Conservation (phyloP, 1,139 yeast species). For the Lodderomyces margitis region DNA sequence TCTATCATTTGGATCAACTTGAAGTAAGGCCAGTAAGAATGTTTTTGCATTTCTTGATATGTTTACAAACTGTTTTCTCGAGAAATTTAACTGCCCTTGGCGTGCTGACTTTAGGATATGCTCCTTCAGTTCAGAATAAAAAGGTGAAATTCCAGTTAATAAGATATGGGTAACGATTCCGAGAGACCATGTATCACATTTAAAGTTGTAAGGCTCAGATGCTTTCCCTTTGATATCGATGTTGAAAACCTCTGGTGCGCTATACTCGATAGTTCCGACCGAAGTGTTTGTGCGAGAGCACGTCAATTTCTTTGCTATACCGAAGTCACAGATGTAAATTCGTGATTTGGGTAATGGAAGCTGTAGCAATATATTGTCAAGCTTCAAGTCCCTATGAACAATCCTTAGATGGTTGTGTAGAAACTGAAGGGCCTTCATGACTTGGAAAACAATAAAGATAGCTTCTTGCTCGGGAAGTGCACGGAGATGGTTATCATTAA, state of each 20-base stretch:
- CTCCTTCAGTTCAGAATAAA: slow-evolving; percentile 42
- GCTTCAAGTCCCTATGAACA: slow-evolving; percentile 28
- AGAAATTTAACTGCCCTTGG: slow-evolving; percentile 40
- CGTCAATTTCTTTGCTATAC: slow-evolving; percentile 48
- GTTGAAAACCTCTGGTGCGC: slow-evolving; percentile 54
- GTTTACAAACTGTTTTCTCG: slow-evolving; percentile 36
- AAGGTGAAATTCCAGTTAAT: slow-evolving; percentile 60
- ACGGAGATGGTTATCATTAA: slow-evolving; percentile 37
- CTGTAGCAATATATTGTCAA: slow-evolving; percentile 56
- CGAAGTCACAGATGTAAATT: slow-evolving; percentile 63
- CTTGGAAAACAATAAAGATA: slow-evolving; percentile 53
- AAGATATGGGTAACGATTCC: slow-evolving; percentile 60
- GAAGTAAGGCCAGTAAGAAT: slow-evolving; percentile 41
- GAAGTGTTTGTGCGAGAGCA: slow-evolving; percentile 47
- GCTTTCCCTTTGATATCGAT: slow-evolving; percentile 11
- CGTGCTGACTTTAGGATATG: slow-evolving; percentile 39
- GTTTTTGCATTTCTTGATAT: slow-evolving; percentile 41
- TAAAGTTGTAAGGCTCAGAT: slow-evolving; percentile 43
- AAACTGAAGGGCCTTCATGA: slow-evolving; percentile 52
- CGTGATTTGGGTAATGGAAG: slow-evolving; percentile 52
- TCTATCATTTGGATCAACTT: slow-evolving; percentile 37
- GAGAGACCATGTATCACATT: slow-evolving; percentile 68
- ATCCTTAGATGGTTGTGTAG: slow-evolving; percentile 35
- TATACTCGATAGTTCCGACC: slow-evolving; percentile 67
- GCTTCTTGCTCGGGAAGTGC: slow-evolving; percentile 55